Conservation (phyloP, 441 rosid genomes). For the Iberis amara region DNA sequence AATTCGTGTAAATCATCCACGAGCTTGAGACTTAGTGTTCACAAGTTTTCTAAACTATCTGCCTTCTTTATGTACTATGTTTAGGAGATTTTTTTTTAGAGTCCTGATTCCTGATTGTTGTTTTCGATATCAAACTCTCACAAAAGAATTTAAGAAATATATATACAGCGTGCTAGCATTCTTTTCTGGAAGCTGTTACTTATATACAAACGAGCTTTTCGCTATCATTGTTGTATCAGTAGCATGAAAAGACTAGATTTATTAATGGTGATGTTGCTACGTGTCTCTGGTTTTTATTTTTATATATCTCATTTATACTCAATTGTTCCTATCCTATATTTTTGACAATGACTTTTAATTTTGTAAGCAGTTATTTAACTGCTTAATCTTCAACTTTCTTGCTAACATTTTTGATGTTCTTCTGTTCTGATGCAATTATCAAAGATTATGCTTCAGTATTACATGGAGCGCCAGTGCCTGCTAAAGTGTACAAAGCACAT, state of each 20-base stretch:
- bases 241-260: neutral
- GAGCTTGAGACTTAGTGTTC: neutral
- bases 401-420: conserved; percentile 23
- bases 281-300: neutral
- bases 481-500: conserved; percentile 83
- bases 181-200: neutral
- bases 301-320: neutral
- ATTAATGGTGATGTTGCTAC: neutral
- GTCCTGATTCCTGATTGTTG: neutral
- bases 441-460: conserved; percentile 80
- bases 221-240: neutral
- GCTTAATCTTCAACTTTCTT: conserved; percentile 1
- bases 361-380: neutral
- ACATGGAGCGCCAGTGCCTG: conserved; percentile 91
- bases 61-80: neutral
- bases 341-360: neutral
- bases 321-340: neutral
- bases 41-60: neutral
- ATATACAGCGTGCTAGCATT: neutral
- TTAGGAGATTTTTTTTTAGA: neutral
- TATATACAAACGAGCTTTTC: neutral
- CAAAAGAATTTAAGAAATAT: neutral
- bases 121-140: neutral
- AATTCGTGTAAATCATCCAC: neutral
- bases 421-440: conserved; percentile 24